Conservation (phyloP, 192 early-diverging fungal genomes). For the Entomortierella chlamydospora region DNA sequence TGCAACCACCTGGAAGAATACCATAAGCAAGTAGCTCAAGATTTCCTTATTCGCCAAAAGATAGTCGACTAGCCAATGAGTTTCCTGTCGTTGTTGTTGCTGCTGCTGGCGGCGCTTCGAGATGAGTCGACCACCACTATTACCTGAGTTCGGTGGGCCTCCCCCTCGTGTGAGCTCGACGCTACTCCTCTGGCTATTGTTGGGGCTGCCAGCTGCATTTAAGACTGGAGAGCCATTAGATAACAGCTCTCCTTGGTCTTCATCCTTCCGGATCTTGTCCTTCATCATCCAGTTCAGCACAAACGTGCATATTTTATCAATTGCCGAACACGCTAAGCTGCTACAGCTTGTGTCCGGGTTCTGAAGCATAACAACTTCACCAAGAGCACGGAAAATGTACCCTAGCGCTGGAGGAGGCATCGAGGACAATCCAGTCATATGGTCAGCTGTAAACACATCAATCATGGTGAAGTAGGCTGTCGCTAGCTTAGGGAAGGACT, state of each 20-base stretch:
- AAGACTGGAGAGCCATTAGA: slow-evolving; percentile 39
- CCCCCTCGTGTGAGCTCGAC: slow-evolving; percentile 20
- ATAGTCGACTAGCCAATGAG: slow-evolving; percentile 69
- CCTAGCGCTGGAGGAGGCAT: slow-evolving; percentile 69
- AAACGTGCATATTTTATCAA: slow-evolving; percentile 80
- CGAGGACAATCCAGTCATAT: slow-evolving; percentile 70
- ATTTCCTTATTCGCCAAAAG: slow-evolving; percentile 69
- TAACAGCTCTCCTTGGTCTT: slow-evolving; percentile 13
- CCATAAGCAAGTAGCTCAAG: slow-evolving; percentile 69
- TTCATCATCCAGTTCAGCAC: slow-evolving; percentile 65
- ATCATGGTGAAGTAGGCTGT: slow-evolving; percentile 72
- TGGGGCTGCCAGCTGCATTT: slow-evolving; percentile 26
- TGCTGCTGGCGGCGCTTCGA: slow-evolving; percentile 53
- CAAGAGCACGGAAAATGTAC: slow-evolving; percentile 81
- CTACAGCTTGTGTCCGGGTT: slow-evolving; percentile 54
- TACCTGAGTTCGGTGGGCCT: slow-evolving; percentile 22
- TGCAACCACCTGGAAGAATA: slow-evolving; percentile 78
- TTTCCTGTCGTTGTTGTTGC: slow-evolving; percentile 39
- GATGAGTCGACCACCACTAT: slow-evolving; percentile 30
- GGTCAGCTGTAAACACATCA: slow-evolving; percentile 76
- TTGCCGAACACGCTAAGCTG: slow-evolving; percentile 72
- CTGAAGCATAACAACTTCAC: slow-evolving; percentile 74
- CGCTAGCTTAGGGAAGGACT: slow-evolving; percentile 72
- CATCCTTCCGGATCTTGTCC: slow-evolving; percentile 47
- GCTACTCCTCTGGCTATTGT: slow-evolving; percentile 17